Evolutionary conservation across 306 rosid species (phyloP).

Genomic region (Sophora flavescens): DNA sequence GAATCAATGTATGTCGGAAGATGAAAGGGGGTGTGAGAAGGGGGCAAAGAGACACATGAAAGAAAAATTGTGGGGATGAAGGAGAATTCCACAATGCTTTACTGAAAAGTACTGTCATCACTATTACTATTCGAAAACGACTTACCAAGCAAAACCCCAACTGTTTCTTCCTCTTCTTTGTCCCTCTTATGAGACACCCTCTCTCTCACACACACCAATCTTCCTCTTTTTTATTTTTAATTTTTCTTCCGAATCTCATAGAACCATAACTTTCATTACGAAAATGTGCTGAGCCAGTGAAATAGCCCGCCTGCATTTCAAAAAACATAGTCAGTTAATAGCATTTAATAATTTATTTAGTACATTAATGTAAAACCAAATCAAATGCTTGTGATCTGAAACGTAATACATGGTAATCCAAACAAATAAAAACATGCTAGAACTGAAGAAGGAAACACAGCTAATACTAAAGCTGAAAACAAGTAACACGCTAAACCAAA

Average conservation of each 20-base stretch:
- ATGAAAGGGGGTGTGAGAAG: conserved; percentile 50
- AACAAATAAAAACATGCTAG: background rate
- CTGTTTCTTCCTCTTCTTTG: conserved; percentile 31
- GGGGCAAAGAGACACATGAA: conserved; percentile 56
- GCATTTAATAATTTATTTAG: background rate
- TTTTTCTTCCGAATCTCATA: background rate
- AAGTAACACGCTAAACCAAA: background rate
- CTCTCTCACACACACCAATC: conserved; percentile 7
- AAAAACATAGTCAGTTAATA: background rate
- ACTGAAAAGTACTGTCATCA: conserved; percentile 44
- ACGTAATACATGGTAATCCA: background rate
- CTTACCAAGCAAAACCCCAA: conserved; percentile 62
- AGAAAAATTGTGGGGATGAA: background rate
- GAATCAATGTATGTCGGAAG: conserved; percentile 40
- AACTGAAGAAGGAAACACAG: background rate
- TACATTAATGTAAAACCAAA: background rate
- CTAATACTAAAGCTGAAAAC: no score
- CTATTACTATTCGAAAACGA: conserved; percentile 68
- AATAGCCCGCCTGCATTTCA: background rate
- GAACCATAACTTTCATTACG: background rate
- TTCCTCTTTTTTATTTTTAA: conserved; percentile 3
- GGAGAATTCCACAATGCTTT: conserved; percentile 28
- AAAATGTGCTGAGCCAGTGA: background rate
- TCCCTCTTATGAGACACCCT: background rate
- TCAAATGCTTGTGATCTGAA: conserved; percentile 35